Evolutionary conservation across 2,329 filamentous ascomycete species (phyloP).

Genomic region (Hypomyces rosellus): DNA sequence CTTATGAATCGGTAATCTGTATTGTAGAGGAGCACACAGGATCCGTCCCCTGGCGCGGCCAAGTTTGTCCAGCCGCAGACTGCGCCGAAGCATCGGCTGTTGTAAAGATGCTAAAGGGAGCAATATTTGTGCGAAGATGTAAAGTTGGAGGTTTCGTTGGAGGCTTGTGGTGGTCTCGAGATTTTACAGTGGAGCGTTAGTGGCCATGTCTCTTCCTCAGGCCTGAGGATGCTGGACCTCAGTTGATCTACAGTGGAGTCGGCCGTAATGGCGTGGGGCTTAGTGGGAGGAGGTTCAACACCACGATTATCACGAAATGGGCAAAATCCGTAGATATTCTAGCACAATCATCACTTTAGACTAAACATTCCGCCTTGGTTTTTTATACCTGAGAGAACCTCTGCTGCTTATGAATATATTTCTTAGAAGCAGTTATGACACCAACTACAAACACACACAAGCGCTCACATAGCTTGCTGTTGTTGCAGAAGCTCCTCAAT

Average conservation of each 20-base stretch:
- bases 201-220: no score
- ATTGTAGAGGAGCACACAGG: background rate
- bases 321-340: no score
- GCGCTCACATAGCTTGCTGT: constrained; percentile 74
- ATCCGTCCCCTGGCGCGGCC: constrained; percentile 11
- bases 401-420: no score
- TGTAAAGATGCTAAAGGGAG: background rate
- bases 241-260: no score
- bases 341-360: no score
- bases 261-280: no score
- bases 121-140: background rate
- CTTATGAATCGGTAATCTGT: no score
- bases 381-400: no score
- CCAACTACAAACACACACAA: constrained; percentile 57
- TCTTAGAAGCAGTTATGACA: constrained; percentile 38
- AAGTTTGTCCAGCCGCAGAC: constrained; percentile 16
- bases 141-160: background rate
- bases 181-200: background rate
- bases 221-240: no score
- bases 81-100: constrained; percentile 21
- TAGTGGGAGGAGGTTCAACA: no score
- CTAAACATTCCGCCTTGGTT: no score
- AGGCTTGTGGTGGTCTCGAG: background rate
- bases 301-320: no score
- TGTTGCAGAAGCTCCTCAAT: constrained; percentile 76